Base-by-base conservation (phyloP, 78 protist species). In the Dictyostelium citrinum region DNA sequence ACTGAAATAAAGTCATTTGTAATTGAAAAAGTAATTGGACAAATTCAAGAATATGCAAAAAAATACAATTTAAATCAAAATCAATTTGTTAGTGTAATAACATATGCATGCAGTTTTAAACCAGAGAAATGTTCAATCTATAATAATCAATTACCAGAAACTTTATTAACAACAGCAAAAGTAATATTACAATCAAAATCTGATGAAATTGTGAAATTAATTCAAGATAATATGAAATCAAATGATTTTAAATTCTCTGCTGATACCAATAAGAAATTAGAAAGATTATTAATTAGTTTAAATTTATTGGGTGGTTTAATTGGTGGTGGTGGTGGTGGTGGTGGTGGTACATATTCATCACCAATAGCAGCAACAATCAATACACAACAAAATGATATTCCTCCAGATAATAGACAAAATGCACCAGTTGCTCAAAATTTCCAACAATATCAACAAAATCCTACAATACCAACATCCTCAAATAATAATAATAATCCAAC, bases 21-120 rank as follows among this genome's bases (percentile, higher is more conserved):
- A 16, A 33, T 70, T 33, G 45, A 70, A 31, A 29, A 33, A 29
- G 45, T 70, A 16, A 33, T 70, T 70, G 77, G 35, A 2, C 77
- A 70, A 70, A 70, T 70, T 70, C 35, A 70, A 70, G 77, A 70
- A 10, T 70, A 70, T 70, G 37, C 77, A 16, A 70, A 31, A 16
- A 27, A 70, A 70, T 70, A 70, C 33, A 70, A 70, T 70, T 70
- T 70, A 70, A 70, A 70, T 33, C 77, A 70, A 70, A 27, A 70
- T 16, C 77, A 70, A 17, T 70, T 70, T 16, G 6, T 70, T 14
- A 70, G 77, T 70, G 77, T 70, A 31, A 70, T 70, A 16, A 70
- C 35, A 29, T 70, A 70, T 70, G 77, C 77, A 70, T 70, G 77
- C 33, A 70, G 77, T 70, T 70, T 8, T 33, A 33, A 33, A 29